Base-by-base conservation (phyloP, 768 basidiomycete genomes). In the Rhodosporidiobolus odoratus region DNA sequence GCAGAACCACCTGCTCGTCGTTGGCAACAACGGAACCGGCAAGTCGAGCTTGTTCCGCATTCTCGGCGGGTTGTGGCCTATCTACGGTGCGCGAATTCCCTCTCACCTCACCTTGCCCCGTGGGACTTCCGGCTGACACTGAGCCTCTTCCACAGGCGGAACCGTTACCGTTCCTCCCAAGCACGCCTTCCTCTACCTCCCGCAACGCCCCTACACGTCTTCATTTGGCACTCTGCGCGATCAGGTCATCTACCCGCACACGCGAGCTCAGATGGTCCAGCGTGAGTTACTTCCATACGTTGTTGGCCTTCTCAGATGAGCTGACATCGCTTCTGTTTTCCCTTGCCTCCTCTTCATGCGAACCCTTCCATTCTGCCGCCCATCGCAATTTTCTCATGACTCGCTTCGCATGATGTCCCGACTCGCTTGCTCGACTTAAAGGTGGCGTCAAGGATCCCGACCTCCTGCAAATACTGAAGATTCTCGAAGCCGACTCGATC, bases 131-230 rank as follows among this genome's bases (percentile, higher is more conserved):
- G 43, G 43, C 43, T 45, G 12, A 48, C 16, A 52, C 40, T 47
- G 53, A 56, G 30, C 58, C 61, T 41, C 58, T 15, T 10, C 48
- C 63, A 13, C 68, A 81, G 79, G 86, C 15, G 95, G 95, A 7
- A 83, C 86, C 38, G 92, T 99, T 23, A 86, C 88, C 75, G 96
- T 97, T 79, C 95, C 95, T 0, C 85, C 89, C 12, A 88, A 91
- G 8, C 85, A 86, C 8, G 86, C 93, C 66, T 98, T 99, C 78
- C 91, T 94, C 52, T 83, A 97, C 68, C 95, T 99, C 68, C 95
- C 95, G 30, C 95, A 99, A 79, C 84, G 95, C 43, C 95, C 95
- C 3, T 98, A 97, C 79, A 84, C n/a, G n/a, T n/a, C 97, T n/a
- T 90, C 89, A 1, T 83, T 91, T 27, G 95, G 95, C 9, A 98